phyloP scores from a whole-genome alignment of 345 rosid species.

The Boechera retrofracta region DNA sequence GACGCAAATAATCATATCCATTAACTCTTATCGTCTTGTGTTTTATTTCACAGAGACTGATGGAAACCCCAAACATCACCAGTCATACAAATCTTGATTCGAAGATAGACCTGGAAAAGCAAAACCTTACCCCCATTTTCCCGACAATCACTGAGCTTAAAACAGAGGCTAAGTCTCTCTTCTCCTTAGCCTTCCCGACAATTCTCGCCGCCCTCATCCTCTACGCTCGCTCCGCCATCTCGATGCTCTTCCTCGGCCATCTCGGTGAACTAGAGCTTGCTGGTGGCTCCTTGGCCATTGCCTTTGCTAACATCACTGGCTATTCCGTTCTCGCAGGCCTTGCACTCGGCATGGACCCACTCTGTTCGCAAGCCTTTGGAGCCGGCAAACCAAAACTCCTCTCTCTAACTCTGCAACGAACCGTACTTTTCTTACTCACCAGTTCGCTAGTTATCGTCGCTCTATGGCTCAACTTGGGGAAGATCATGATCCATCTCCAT shows the following conservation, averaged over 20 bases:
- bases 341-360: conserved; percentile 93
- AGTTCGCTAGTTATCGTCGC: conserved; percentile 66
- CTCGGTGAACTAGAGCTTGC: conserved; percentile 87
- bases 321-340: conserved; percentile 94
- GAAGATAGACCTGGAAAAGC: conserved; percentile 38
- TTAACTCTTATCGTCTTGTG: conserved; percentile 23
- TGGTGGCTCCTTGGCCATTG: conserved; percentile 90
- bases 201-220: conserved; percentile 83
- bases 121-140: conserved; percentile 2
- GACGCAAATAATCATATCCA: background rate
- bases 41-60: background rate
- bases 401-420: conserved; percentile 79
- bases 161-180: conserved; percentile 67
- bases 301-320: conserved; percentile 92
- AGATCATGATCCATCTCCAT: conserved; percentile 61
- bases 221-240: conserved; percentile 81
- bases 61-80: conserved; percentile 30
- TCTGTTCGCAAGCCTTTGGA: conserved; percentile 94
- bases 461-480: conserved; percentile 75
- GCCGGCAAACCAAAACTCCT: conserved; percentile 84
- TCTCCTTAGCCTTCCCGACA: conserved; percentile 80
- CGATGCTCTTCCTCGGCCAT: conserved; percentile 93
- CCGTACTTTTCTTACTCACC: conserved; percentile 69
- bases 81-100: conserved; percentile 27
- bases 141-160: conserved; percentile 51